A percentile compares a stretch with the other conserved stretches of the same genome.
phyloP scores from a whole-genome alignment of 331 rosid species.

The Arachis monticola region DNA sequence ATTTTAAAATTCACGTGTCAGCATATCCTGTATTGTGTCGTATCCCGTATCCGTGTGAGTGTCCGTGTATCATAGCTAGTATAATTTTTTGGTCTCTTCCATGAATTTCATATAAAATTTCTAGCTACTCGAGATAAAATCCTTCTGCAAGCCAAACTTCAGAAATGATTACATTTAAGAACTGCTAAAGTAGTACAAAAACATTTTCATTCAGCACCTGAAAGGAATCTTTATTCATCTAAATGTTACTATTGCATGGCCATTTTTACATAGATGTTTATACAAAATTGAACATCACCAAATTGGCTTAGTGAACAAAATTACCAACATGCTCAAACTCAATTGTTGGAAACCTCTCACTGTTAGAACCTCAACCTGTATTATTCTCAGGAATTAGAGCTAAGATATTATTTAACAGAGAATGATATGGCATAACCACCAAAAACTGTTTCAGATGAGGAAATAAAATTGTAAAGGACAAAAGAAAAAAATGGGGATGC shows the following conservation, averaged over 20 bases:
- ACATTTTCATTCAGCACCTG: neutral
- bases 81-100: too few relatives aligned
- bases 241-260: neutral
- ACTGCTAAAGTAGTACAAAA: too few relatives aligned
- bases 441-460: constrained; percentile 34
- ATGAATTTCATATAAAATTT: too few relatives aligned
- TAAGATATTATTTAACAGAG: constrained; percentile 38
- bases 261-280: constrained; percentile 38
- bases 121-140: too few relatives aligned
- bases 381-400: constrained; percentile 38
- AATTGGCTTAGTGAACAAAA: constrained; percentile 39
- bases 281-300: constrained; percentile 34
- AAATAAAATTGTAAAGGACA: constrained; percentile 33
- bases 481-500: constrained; percentile 38
- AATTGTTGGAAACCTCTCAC: constrained; percentile 45
- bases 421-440: constrained; percentile 36
- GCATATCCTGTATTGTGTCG: too few relatives aligned
- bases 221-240: constrained; percentile 38
- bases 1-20: too few relatives aligned
- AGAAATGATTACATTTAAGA: too few relatives aligned
- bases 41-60: too few relatives aligned
- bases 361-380: constrained; percentile 27
- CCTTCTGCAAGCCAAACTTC: too few relatives aligned
- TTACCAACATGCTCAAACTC: constrained; percentile 36
- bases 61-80: too few relatives aligned